Percentiles rank a stretch among this genome's conserved stretches.
phyloP scores from a whole-genome alignment of 495 filamentous ascomycete species.

The Penicillium soppii region DNA sequence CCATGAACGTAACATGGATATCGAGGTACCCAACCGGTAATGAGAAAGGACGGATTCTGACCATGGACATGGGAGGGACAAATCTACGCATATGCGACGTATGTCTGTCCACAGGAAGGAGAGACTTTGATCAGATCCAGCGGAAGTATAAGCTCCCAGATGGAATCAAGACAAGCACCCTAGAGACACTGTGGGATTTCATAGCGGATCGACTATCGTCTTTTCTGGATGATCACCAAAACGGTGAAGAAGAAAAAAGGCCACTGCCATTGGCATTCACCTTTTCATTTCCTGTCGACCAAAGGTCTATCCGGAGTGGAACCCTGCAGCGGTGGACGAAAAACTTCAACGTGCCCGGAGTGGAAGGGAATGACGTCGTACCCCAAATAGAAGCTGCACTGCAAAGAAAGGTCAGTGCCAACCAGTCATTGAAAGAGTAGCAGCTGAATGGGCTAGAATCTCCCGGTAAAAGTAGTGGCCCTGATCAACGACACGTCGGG shows the following conservation, averaged over 20 bases:
- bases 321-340: slow-evolving; percentile 95
- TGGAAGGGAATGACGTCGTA: slow-evolving; percentile 88
- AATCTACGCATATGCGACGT: slow-evolving; percentile 94
- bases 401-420: slow-evolving; percentile 57
- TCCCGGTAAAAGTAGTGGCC: slow-evolving; percentile 82
- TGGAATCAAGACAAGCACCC: slow-evolving; percentile 76
- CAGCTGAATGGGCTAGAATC: slow-evolving; percentile 46
- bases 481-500: slow-evolving; percentile 95
- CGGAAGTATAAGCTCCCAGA: slow-evolving; percentile 89
- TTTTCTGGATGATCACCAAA: slow-evolving; percentile 81
- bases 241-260: slow-evolving; percentile 47
- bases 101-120: slow-evolving; percentile 71
- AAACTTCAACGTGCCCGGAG: slow-evolving; percentile 87
- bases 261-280: slow-evolving; percentile 82
- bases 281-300: slow-evolving; percentile 90
- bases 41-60: slow-evolving; percentile 83
- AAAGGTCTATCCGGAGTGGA: slow-evolving; percentile 84
- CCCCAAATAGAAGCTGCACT: slow-evolving; percentile 83
- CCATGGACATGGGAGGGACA: slow-evolving; percentile 94
- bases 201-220: slow-evolving; percentile 84
- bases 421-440: neutral
- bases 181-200: slow-evolving; percentile 87
- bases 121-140: slow-evolving; percentile 90
- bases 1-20: slow-evolving; percentile 97
- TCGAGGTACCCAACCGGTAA: slow-evolving; percentile 76